Percentiles rank a stretch among this genome's conserved stretches.
phyloP scores from a whole-genome alignment of 768 basidiomycete genomes.

The Russula griseocarnosa region DNA sequence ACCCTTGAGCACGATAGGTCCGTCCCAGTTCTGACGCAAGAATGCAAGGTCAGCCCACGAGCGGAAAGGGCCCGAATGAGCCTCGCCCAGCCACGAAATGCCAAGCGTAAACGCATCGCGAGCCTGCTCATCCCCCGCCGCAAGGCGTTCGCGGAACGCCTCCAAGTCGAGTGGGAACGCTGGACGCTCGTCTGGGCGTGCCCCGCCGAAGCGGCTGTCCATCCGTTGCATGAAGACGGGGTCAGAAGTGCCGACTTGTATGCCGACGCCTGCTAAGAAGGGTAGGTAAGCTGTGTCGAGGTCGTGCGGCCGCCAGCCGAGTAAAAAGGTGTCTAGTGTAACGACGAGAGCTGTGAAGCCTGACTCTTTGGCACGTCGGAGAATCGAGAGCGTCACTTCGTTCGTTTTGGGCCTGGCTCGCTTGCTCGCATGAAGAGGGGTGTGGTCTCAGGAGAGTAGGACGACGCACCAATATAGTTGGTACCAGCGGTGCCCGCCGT shows the following conservation, averaged over 20 bases:
- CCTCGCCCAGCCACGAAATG: background rate
- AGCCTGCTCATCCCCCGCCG: background rate
- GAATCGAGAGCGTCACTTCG: slow-evolving; percentile 59
- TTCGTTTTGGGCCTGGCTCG: slow-evolving; percentile 54
- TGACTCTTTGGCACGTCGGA: slow-evolving; percentile 59
- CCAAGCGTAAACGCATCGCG: background rate
- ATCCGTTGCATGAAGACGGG: slow-evolving; percentile 68
- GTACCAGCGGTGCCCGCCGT: slow-evolving; percentile 69
- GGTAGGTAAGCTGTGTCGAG: slow-evolving; percentile 61
- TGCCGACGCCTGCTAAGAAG: slow-evolving; percentile 60
- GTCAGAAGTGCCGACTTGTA: slow-evolving; percentile 65
- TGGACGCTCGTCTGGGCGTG: background rate
- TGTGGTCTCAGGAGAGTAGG: background rate
- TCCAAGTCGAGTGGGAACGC: background rate
- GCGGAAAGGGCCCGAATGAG: background rate
- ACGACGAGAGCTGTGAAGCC: slow-evolving; percentile 72
- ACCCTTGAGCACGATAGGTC: background rate
- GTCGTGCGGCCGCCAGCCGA: slow-evolving; percentile 79
- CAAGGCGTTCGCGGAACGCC: background rate
- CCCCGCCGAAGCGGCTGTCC: slow-evolving; percentile 29
- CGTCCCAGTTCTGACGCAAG: background rate
- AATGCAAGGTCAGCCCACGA: background rate
- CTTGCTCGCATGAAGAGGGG: background rate
- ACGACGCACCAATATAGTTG: slow-evolving; percentile 69
- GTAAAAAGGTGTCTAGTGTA: slow-evolving; percentile 67